Percentiles rank a stretch among this genome's conserved stretches.
phyloP scores from a whole-genome alignment of 495 filamentous ascomycete genomes.

The Hypoxylon cercidicola region DNA sequence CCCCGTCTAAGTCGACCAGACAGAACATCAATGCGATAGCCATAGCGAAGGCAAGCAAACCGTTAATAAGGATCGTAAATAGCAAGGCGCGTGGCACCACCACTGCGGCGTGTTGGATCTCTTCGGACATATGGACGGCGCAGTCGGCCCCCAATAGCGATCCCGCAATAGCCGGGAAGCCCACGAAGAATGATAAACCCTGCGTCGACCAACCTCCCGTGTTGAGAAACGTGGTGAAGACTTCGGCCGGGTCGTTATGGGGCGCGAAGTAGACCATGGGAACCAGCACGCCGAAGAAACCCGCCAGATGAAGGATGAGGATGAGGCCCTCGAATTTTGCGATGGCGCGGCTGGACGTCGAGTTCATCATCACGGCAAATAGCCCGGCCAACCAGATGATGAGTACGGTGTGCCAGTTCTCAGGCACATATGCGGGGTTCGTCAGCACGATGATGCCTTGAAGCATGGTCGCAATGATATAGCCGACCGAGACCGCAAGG shows the following conservation, averaged over 20 bases:
- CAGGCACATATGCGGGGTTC: conserved; percentile 44
- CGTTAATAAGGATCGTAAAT: conserved; percentile 52
- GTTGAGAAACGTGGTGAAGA: conserved; percentile 57
- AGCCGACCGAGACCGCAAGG: conserved; percentile 14
- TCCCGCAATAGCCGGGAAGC: conserved; percentile 31
- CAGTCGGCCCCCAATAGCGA: conserved; percentile 43
- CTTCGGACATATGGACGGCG: conserved; percentile 63
- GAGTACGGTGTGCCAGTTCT: conserved; percentile 54
- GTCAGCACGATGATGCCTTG: conserved; percentile 56
- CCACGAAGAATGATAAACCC: conserved; percentile 49
- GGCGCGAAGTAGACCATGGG: conserved; percentile 60
- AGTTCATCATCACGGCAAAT: conserved; percentile 58
- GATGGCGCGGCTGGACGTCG: conserved; percentile 51
- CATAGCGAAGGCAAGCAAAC: conserved; percentile 61
- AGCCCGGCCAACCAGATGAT: conserved; percentile 55
- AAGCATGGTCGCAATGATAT: conserved; percentile 31
- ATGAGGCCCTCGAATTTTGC: conserved; percentile 59
- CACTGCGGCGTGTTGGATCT: conserved; percentile 58
- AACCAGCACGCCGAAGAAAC: conserved; percentile 63
- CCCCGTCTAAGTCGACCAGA: conserved; percentile 52
- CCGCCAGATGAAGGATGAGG: conserved; percentile 60
- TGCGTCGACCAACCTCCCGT: conserved; percentile 56
- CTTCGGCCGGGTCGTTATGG: conserved; percentile 41
- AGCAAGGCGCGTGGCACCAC: conserved; percentile 60
- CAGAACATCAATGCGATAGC: conserved; percentile 61